Conservation (phyloP, 495 filamentous ascomycete species). For the Neurospora africana region DNA sequence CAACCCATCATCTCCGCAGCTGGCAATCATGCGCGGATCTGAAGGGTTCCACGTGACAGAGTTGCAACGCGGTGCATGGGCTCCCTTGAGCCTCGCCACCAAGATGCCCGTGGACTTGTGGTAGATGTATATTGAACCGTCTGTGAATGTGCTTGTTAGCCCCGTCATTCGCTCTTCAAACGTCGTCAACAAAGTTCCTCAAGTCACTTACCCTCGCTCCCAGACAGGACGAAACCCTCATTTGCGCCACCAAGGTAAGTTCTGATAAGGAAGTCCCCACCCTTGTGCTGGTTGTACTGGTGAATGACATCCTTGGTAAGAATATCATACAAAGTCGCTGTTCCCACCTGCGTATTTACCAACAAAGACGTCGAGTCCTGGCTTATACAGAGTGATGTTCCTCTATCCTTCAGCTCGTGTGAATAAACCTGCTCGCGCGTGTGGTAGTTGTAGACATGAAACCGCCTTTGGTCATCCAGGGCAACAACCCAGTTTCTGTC, state of each 20-base stretch:
- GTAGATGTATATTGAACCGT: conserved; percentile 78
- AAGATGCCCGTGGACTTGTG: conserved; percentile 68
- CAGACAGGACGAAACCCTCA: conserved; percentile 82
- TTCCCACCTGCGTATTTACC: conserved; percentile 66
- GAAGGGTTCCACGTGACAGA: conserved; percentile 84
- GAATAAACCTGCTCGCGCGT: conserved; percentile 66
- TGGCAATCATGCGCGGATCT: conserved; percentile 77
- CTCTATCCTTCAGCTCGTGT: conserved; percentile 49
- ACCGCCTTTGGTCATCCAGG: conserved; percentile 54
- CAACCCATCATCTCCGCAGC: conserved; percentile 76
- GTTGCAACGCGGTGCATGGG: conserved; percentile 71
- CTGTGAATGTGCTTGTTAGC: conserved; percentile 29
- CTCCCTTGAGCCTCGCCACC: conserved; percentile 59
- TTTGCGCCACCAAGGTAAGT: conserved; percentile 78
- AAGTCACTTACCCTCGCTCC: conserved; percentile 67
- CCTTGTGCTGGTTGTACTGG: conserved; percentile 61
- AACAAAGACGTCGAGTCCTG: conserved; percentile 67
- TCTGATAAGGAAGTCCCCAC: conserved; percentile 65
- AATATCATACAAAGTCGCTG: conserved; percentile 68
- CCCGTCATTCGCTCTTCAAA: not conserved
- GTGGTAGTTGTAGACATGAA: conserved; percentile 74
- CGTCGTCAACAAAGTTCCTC: not conserved
- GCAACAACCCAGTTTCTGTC: conserved; percentile 71
- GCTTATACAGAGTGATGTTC: conserved; percentile 74
- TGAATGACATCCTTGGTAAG: conserved; percentile 61